These are phyloP conservation scores for Fusarium sp. DNA, from an alignment of 2,329 filamentous ascomycete genomes.

Conservation along the genomic window DNA sequence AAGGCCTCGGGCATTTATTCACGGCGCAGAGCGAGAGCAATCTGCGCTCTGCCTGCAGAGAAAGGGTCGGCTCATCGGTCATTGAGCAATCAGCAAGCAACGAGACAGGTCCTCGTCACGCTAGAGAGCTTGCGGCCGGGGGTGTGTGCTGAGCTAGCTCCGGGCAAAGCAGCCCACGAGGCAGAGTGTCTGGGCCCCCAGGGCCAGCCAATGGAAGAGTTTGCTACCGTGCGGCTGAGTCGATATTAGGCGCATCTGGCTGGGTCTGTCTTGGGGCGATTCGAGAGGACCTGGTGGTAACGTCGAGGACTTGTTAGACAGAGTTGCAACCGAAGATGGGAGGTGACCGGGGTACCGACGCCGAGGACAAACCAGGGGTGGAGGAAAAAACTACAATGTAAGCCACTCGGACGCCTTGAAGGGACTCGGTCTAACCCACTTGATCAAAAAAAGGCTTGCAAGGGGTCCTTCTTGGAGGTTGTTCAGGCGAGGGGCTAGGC, in stretches of 20 bases:
- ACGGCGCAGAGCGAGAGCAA: constrained; percentile 8
- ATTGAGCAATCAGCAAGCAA: constrained; percentile 22
- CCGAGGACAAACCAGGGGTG: constrained; percentile 14
- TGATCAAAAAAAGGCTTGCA: constrained; percentile 6
- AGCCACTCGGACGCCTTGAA: constrained; percentile 1
- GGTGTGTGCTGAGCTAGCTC: constrained; percentile 11
- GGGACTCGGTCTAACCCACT: constrained; percentile 6
- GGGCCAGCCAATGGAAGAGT: constrained; percentile 28
- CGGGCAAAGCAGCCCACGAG: constrained; percentile 32
- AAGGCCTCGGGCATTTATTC: constrained; percentile 32
- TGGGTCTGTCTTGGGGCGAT: constrained; percentile 6
- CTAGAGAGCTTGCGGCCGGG: constrained; percentile 38
- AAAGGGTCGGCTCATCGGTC: constrained; percentile 30
- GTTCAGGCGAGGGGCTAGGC: constrained; percentile 15
- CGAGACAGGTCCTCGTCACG: constrained; percentile 1
- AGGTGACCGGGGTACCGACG: constrained; percentile 14
- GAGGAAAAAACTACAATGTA: constrained; percentile 18
- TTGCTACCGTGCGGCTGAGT: constrained; percentile 40
- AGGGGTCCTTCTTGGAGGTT: constrained; percentile 14
- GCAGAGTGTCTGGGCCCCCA: constrained; percentile 27
- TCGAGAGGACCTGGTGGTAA: constrained; percentile 17
- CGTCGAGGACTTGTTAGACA: constrained; percentile 19
- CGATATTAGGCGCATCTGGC: constrained; percentile 23
- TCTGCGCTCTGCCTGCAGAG: constrained; percentile 9
- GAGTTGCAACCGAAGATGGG: constrained; percentile 7